phyloP scores from a whole-genome alignment of 2,329 filamentous ascomycete species.

The Talaromyces marneffei region DNA sequence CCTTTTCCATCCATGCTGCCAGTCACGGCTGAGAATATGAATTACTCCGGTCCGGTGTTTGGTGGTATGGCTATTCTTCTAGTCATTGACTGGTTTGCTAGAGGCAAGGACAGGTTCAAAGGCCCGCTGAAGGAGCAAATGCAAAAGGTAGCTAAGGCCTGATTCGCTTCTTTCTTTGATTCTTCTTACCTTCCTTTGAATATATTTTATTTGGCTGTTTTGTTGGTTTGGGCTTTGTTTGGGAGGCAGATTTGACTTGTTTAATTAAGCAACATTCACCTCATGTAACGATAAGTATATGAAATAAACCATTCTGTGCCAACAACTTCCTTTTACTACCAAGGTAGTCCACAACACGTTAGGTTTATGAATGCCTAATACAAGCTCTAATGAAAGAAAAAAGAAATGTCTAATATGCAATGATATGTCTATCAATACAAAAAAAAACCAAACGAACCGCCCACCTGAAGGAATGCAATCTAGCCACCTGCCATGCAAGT shows the following conservation, averaged over 20 bases:
- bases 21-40: slow-evolving; percentile 34
- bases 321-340: background rate
- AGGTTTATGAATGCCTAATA: background rate
- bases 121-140: slow-evolving; percentile 11
- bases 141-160: background rate
- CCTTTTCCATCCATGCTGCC: slow-evolving; percentile 25
- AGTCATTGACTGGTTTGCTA: slow-evolving; percentile 12
- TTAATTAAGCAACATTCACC: background rate
- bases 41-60: slow-evolving; percentile 34
- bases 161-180: background rate
- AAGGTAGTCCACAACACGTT: background rate
- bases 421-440: background rate
- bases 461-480: background rate
- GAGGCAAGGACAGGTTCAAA: slow-evolving; percentile 11
- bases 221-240: background rate
- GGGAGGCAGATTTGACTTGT: background rate
- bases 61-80: slow-evolving; percentile 17
- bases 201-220: background rate
- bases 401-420: too few relatives aligned
- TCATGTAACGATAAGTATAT: background rate
- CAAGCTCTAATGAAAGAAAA: background rate
- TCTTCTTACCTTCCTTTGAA: background rate
- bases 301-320: background rate
- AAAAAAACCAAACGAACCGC: background rate
- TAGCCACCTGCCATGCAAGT: background rate